phyloP scores from a whole-genome alignment of 306 rosid species.

The Arachis stenosperma region DNA sequence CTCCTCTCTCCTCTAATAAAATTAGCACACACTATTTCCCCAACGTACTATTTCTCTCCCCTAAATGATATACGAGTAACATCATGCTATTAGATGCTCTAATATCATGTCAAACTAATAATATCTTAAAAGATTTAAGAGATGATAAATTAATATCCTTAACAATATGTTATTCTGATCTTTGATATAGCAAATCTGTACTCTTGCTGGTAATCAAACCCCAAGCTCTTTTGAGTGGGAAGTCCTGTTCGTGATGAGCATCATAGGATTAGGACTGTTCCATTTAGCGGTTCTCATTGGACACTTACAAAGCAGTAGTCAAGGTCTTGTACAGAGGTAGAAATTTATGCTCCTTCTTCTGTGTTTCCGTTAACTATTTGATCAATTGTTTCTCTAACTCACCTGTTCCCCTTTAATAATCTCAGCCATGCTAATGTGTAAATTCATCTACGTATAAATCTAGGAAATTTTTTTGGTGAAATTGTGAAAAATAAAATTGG shows the following conservation, averaged over 20 bases:
- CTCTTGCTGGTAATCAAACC: slow-evolving; percentile 77
- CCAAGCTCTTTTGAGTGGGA: slow-evolving; percentile 84
- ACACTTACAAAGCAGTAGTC: slow-evolving; percentile 89
- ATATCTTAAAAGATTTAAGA: too few relatives aligned
- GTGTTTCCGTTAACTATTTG: not conserved
- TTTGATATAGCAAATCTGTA: slow-evolving; percentile 83
- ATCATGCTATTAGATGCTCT: too few relatives aligned
- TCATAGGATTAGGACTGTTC: slow-evolving; percentile 79
- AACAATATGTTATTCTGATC: slow-evolving; percentile 28
- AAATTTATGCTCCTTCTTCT: not conserved
- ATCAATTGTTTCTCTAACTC: too few relatives aligned
- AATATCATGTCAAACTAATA: too few relatives aligned
- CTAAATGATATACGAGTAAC: too few relatives aligned
- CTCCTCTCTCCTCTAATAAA: too few relatives aligned
- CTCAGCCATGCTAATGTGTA: not conserved
- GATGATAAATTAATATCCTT: not conserved
- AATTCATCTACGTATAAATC: not conserved
- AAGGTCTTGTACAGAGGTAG: slow-evolving; percentile 84
- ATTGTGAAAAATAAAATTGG: too few relatives aligned
- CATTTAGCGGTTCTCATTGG: slow-evolving; percentile 93
- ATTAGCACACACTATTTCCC: too few relatives aligned
- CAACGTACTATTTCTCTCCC: too few relatives aligned
- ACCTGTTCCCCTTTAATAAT: too few relatives aligned
- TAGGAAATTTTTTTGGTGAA: too few relatives aligned
- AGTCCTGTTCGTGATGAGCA: slow-evolving; percentile 77